A percentile compares a stretch with the other conserved stretches of the same genome.
phyloP scores from a whole-genome alignment of 768 basidiomycete genomes.

The Gelatoporia subvermispora region DNA sequence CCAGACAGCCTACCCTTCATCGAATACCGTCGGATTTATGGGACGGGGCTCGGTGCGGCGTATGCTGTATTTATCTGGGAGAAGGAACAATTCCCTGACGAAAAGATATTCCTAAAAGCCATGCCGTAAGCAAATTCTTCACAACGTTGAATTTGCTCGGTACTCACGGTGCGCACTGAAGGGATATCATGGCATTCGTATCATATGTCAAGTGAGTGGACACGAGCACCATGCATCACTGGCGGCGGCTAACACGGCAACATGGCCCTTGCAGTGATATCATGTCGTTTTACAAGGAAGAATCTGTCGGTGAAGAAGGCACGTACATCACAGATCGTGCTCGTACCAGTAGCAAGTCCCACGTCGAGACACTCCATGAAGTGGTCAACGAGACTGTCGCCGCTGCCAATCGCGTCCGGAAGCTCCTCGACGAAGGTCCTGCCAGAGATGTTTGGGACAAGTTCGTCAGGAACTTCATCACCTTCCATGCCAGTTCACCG shows the following conservation, averaged over 20 bases:
- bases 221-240: no score
- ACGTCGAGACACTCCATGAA: neutral
- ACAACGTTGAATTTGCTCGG: no score
- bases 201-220: neutral
- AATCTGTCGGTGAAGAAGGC: slow-evolving; percentile 9
- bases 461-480: slow-evolving; percentile 13
- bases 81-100: slow-evolving; percentile 23
- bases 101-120: slow-evolving; percentile 34
- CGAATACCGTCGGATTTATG: slow-evolving; percentile 17
- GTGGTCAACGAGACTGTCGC: slow-evolving; percentile 17
- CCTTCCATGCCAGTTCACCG: slow-evolving; percentile 9
- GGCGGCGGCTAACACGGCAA: no score
- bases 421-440: slow-evolving; percentile 1
- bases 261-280: slow-evolving; percentile 2
- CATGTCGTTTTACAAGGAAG: slow-evolving; percentile 18
- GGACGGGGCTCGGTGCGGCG: slow-evolving; percentile 29
- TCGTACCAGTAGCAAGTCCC: neutral
- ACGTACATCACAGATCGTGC: slow-evolving; percentile 17
- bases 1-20: slow-evolving; percentile 15
- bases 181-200: neutral
- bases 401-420: slow-evolving; percentile 7
- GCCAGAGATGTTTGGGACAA: slow-evolving; percentile 13
- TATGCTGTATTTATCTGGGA: slow-evolving; percentile 34
- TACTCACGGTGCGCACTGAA: neutral
- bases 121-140: slow-evolving; percentile 24